Base-by-base conservation (phyloP, 1,284 basidiomycete species). In the Ceratobasidium papillatum region DNA sequence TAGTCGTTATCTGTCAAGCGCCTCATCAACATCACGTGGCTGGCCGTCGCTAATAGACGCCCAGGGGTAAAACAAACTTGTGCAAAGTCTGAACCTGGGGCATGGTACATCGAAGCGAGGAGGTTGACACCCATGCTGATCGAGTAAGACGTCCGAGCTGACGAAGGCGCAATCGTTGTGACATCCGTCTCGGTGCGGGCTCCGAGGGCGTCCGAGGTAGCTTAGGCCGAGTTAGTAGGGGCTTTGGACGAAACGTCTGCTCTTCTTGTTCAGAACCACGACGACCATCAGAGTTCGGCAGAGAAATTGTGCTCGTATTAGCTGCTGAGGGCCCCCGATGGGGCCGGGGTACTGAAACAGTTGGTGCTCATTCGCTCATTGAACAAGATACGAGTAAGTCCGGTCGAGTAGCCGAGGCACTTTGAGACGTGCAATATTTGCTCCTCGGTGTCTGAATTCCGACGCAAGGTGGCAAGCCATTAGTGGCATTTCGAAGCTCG, bases 401-500 rank as follows among this genome's bases (percentile, higher is more conserved):
- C 66, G 66, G 51, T 45, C 19, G 22, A 36, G 5, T 51, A 34
- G 12, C 64, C 66, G 51, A 69, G 64, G 51, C 34, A 68, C 51
- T 8, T 25, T 32, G 54, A 38, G 52, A 30, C 52, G 22, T 22
- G 27, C 41, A 27, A 64, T 34, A 27, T 32, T 56, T 56, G 52
- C 14, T 32, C 30, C 52, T 56, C 27, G 52, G 52, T 56, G 52
- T 56, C 17, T 25, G 38, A 32, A 38, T 61, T 41, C 58, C 38
- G 49, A 38, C 64, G 43, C 32, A 25, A 52, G 17, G 51, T 69
- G 66, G 52, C 52, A 30, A 58, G 66, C n/a, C 25, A 58, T 52
- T 69, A 58, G 38, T 27, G 25, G 22, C 52, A 54, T 45, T 17
- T 17, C 51, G 94, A 90, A 76, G 90, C 84, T 74, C 75, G 90